phyloP scores from a whole-genome alignment of 2,329 filamentous ascomycete genomes.

The Pseudopyrenochaeta lycopersici region DNA sequence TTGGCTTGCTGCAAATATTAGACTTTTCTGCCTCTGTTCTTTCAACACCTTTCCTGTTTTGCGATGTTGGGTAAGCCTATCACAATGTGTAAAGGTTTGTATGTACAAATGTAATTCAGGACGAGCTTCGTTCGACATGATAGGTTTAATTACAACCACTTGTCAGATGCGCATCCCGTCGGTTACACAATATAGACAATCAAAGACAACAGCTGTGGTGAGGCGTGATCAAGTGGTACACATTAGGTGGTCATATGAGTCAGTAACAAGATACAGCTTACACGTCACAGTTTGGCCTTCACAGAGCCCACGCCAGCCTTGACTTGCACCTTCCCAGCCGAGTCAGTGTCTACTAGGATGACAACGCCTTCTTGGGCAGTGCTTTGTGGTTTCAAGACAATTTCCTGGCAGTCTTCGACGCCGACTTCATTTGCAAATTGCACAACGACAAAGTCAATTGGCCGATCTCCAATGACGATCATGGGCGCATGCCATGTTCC shows the following conservation, averaged over 20 bases:
- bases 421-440: constrained; percentile 87
- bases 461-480: constrained; percentile 77
- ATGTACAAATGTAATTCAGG: too few species aligned
- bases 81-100: too few species aligned
- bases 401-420: constrained; percentile 88
- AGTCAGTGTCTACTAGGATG: constrained; percentile 44
- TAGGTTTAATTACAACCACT: too few species aligned
- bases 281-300: constrained; percentile 36
- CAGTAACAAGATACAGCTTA: not conserved
- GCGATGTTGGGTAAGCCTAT: too few species aligned
- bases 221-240: not conserved
- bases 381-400: constrained; percentile 54
- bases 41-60: too few species aligned
- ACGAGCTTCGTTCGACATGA: too few species aligned
- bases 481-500: constrained; percentile 98
- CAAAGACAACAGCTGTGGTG: too few species aligned
- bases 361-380: constrained; percentile 45
- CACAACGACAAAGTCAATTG: constrained; percentile 82
- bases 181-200: too few species aligned
- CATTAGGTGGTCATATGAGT: not conserved
- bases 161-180: too few species aligned
- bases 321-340: constrained; percentile 42
- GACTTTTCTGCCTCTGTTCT: too few species aligned
- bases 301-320: constrained; percentile 46
- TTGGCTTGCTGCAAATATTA: too few species aligned